phyloP scores from a whole-genome alignment of 148 eudicot species.

The Cornus controversa region DNA sequence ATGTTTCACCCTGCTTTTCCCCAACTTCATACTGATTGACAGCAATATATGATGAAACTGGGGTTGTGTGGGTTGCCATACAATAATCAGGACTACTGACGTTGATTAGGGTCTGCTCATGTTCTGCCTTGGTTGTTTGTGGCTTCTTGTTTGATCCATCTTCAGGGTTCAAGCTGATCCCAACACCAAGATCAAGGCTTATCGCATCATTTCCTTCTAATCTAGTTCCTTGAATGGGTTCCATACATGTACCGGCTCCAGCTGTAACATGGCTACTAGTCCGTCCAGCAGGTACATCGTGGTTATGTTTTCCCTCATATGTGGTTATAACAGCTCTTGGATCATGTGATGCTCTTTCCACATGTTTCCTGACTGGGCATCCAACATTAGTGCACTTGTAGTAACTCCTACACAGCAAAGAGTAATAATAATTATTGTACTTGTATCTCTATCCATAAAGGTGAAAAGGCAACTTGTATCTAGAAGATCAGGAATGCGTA shows the following conservation, averaged over 20 bases:
- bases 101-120: background rate
- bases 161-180: slow-evolving; percentile 2
- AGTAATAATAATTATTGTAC: background rate
- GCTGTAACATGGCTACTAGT: slow-evolving; percentile 13
- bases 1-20: background rate
- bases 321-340: slow-evolving; percentile 33
- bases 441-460: background rate
- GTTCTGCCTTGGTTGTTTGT: background rate
- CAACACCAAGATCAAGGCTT: slow-evolving; percentile 21
- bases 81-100: background rate
- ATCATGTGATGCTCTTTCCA: slow-evolving; percentile 35
- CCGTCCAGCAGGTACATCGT: slow-evolving; percentile 18
- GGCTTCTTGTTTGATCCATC: background rate
- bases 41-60: background rate
- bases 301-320: slow-evolving; percentile 30
- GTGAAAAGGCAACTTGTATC: background rate
- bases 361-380: slow-evolving; percentile 32
- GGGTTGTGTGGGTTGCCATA: background rate
- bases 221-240: slow-evolving; percentile 3
- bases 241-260: background rate
- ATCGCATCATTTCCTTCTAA: slow-evolving; percentile 8
- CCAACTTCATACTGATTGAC: background rate
- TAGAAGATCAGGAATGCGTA: background rate
- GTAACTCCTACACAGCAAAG: slow-evolving; percentile 23
- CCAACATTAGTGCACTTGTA: slow-evolving; percentile 31